Evolutionary conservation across 176 grass and related monocot species (phyloP), one percentile per base, ranked within the genome.

Genomic region (Eremochloa ophiuroides): DNA sequence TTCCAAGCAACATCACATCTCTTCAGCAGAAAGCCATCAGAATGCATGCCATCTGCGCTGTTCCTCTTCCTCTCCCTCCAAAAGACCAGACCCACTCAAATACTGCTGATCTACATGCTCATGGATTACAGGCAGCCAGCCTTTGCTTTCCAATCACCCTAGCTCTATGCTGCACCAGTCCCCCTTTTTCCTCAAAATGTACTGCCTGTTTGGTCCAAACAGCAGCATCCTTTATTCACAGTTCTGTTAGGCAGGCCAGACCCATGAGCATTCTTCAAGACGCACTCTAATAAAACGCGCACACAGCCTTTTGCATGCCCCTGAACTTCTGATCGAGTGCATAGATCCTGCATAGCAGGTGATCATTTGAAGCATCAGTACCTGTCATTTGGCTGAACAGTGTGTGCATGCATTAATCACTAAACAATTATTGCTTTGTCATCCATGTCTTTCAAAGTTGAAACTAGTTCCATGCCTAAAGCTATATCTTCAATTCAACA

Each of bases 1-100:
- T 89, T 78, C 47, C 66, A 90, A 69, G 88, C 84, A 90, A 86
- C 88, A 55, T 74, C 67, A 62, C 78, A 78, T 74, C 84, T 86
- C 84, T 86, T 90, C 40, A 42, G 79, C 74, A 62, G 61, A 69
- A 83, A 83, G 88, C 29, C 74, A 83, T 74, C 83, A 81, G 63
- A 69, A 76, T 42, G 69, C 37, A 64, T 29, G 20, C 25, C 50
- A 69, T 31, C 75, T 48, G 35, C 28, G 76, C 14, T 34, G 33
- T 34, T 43, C 47, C 33, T 34, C 33, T 28, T 71, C 39, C 37
- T 31, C 66, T 73, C 46, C 35, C 25, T 73, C 15, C n/a, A 85
- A 77, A 11, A 10, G 22, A 58, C n/a, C 55, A 26, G 55, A 82
- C 60, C 60, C 73, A 83, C 58, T 68, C 61, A 34, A 78, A 53